Percentiles rank a stretch among this genome's conserved stretches.
phyloP scores from a whole-genome alignment of 345 rosid species.

The Passiflora organensis region DNA sequence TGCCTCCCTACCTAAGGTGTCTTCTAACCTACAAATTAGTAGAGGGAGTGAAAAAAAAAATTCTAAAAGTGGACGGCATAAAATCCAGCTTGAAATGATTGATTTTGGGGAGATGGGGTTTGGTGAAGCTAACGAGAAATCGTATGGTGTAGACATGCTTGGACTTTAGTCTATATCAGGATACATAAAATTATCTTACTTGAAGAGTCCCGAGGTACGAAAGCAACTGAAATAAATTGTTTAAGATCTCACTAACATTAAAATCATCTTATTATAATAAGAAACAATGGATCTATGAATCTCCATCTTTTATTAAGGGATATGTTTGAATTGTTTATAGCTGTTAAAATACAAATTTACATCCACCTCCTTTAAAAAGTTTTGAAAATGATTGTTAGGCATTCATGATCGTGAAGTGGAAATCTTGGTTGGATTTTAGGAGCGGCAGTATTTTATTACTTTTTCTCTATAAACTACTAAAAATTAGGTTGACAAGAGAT shows the following conservation, averaged over 20 bases:
- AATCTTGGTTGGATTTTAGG: slow-evolving; percentile 39
- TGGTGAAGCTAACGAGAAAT: slow-evolving; percentile 9
- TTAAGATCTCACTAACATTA: slow-evolving; percentile 7
- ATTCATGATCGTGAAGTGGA: slow-evolving; percentile 31
- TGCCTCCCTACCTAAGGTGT: not conserved
- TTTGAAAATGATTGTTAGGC: slow-evolving; percentile 23
- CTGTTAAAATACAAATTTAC: slow-evolving; percentile 7
- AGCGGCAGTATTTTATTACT: slow-evolving; percentile 4
- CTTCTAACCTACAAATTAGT: not conserved
- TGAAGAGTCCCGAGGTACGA: not conserved
- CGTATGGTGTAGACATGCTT: not conserved
- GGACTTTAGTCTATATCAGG: not conserved
- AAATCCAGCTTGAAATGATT: not conserved
- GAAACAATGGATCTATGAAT: slow-evolving; percentile 18
- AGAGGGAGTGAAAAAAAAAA: not conserved
- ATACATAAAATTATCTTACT: too few relatives aligned
- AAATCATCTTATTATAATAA: slow-evolving; percentile 15
- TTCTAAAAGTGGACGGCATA: not conserved
- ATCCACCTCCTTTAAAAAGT: slow-evolving; percentile 25
- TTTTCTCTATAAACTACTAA: not conserved
- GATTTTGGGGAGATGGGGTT: not conserved
- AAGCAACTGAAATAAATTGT: not conserved
- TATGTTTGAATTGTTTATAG: slow-evolving; percentile 12
- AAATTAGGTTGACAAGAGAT: too few relatives aligned
- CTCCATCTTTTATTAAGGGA: not conserved